Evolutionary conservation across 108 stramenopile genomes (phyloP).

Genomic region (Epipyxis sp.): DNA sequence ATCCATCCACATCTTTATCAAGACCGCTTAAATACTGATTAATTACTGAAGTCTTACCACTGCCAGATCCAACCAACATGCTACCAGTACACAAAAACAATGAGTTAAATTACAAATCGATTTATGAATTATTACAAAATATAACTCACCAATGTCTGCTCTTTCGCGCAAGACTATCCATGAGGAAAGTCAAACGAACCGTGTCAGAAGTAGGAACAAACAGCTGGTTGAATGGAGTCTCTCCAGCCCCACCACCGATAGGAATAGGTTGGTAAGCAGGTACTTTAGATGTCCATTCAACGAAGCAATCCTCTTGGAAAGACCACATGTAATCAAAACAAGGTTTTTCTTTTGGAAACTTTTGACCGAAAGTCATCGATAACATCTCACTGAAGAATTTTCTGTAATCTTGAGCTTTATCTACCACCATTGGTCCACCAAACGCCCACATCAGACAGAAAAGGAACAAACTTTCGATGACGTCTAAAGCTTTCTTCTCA

Average conservation of each 20-base stretch:
- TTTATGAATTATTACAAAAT: too few relatives aligned
- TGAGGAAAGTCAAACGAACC: conserved; percentile 69
- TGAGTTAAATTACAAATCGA: too few relatives aligned
- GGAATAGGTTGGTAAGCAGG: conserved; percentile 63
- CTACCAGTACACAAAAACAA: too few relatives aligned
- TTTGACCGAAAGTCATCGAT: conserved; percentile 58
- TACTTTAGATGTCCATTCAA: conserved; percentile 60
- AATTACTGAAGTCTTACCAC: conserved; percentile 81
- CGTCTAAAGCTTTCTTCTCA: conserved; percentile 59
- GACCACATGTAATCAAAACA: conserved; percentile 80
- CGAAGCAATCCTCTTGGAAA: conserved; percentile 37
- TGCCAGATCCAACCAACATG: conserved; percentile 82
- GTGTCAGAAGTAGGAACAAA: conserved; percentile 76
- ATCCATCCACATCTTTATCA: conserved; percentile 71
- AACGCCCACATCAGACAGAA: conserved; percentile 84
- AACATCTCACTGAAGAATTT: conserved; percentile 71
- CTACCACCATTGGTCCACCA: conserved; percentile 77
- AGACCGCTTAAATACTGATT: conserved; percentile 66
- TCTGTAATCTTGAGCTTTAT: conserved; percentile 73
- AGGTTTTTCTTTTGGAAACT: conserved; percentile 65
- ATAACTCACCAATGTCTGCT: conserved; percentile 70
- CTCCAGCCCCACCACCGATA: conserved; percentile 68
- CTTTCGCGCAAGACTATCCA: conserved; percentile 68
- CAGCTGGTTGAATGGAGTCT: conserved; percentile 72
- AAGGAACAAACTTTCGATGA: conserved; percentile 67